phyloP scores from a whole-genome alignment of 2,329 filamentous ascomycete genomes.

The Hypoxylon sp. region DNA sequence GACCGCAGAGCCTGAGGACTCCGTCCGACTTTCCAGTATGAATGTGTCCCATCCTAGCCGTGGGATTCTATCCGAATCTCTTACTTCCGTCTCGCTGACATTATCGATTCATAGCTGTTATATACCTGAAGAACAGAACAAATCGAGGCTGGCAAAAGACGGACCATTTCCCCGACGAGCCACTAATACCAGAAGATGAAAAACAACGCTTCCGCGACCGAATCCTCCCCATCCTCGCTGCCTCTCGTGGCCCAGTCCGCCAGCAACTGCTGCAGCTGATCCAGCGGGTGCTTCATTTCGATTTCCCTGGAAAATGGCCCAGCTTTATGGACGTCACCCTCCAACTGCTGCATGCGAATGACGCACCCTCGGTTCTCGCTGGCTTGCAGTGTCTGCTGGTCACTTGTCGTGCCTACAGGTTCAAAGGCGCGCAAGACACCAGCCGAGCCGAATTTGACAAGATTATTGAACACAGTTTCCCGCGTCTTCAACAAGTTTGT shows the following conservation, averaged over 20 bases:
- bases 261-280: constrained; percentile 94
- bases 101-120: constrained; percentile 73
- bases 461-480: constrained; percentile 92
- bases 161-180: constrained; percentile 79
- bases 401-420: constrained; percentile 94
- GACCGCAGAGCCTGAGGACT: constrained; percentile 85
- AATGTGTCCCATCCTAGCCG: constrained; percentile 67
- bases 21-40: constrained; percentile 88
- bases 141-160: constrained; percentile 88
- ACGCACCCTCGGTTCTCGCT: constrained; percentile 87
- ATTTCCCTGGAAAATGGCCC: constrained; percentile 95
- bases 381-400: constrained; percentile 94
- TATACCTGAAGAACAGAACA: constrained; percentile 98
- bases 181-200: constrained; percentile 86
- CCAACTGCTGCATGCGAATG: constrained; percentile 87
- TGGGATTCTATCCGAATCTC: neutral
- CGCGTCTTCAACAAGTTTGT: constrained; percentile 86
- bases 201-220: constrained; percentile 88
- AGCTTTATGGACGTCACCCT: constrained; percentile 93
- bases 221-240: constrained; percentile 87
- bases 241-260: constrained; percentile 83
- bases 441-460: constrained; percentile 88
- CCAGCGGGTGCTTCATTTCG: constrained; percentile 94
- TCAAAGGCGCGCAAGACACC: constrained; percentile 84
- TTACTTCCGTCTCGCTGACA: constrained; percentile 30